These are phyloP conservation scores for Colletotrichum acutatum DNA, from an alignment of 2,329 filamentous ascomycete genomes.

Conservation along the genomic window DNA sequence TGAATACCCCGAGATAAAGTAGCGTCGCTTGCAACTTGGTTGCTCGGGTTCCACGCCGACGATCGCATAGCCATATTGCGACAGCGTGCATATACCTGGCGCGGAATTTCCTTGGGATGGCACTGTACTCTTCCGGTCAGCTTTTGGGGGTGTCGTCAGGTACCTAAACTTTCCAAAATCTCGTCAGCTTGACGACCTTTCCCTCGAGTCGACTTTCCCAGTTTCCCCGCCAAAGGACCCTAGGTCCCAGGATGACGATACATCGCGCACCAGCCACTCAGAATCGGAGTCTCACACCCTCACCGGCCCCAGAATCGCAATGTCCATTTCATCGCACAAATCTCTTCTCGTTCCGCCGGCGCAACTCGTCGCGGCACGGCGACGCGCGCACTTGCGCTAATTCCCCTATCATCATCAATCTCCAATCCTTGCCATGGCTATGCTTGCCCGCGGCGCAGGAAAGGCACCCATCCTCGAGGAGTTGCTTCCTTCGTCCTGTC, in stretches of 20 bases:
- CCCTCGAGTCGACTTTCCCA: neutral
- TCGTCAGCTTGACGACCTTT: constrained; percentile 5
- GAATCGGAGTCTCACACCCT: constrained; percentile 11
- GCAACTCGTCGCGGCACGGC: constrained; percentile 5
- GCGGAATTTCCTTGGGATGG: neutral
- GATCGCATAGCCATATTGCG: constrained; percentile 31
- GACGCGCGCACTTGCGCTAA: neutral
- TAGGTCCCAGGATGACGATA: constrained; percentile 2
- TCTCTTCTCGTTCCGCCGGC: neutral
- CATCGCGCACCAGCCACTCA: constrained; percentile 26
- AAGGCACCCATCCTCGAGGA: constrained; percentile 14
- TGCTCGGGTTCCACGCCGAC: constrained; percentile 26
- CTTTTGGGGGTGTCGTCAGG: constrained; percentile 1
- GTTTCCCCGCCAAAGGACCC: constrained; percentile 13
- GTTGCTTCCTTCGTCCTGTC: constrained; percentile 20
- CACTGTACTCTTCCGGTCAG: constrained; percentile 12
- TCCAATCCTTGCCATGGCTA: constrained; percentile 26
- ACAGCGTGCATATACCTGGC: constrained; percentile 34
- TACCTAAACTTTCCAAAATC: constrained; percentile 12
- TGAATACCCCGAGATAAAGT: constrained; percentile 21
- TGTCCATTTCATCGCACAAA: constrained; percentile 16
- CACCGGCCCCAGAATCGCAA: constrained; percentile 6
- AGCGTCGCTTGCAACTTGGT: constrained; percentile 22
- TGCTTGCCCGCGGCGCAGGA: constrained; percentile 25
- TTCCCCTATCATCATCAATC: constrained; percentile 10